Base-by-base conservation (phyloP, 257 asterid species). In the Hygrophila difformis region DNA sequence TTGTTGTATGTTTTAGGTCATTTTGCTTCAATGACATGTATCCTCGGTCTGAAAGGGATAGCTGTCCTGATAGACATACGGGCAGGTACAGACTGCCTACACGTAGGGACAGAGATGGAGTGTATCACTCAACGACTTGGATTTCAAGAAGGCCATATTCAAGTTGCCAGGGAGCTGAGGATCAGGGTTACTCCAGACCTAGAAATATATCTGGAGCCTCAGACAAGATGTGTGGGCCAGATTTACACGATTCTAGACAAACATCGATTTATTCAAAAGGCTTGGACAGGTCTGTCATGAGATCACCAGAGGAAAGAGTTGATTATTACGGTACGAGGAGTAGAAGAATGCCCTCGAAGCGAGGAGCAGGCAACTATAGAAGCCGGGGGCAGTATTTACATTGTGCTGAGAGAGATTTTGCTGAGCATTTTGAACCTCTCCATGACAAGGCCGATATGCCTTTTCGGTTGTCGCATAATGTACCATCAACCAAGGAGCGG, bases 271-370 rank as follows among this genome's bases (percentile, higher is more conserved):
- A 62, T 68, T 51, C 82, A 18, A 70, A 71, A 50, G 77, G 69
- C 51, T 41, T 40, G 55, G 59, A 74, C 20, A 67, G 78, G 58
- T 76, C 76, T n/a, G 12, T 55, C 20, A 51, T 49, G 50, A 78
- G 88, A 60, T 73, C 81, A 28, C 73, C 76, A 0, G 49, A 33
- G 20, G 83, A 71, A 49, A 53, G 77, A 61, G 94, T 67, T 44
- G 82, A 63, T 44, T 55, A 53, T 55, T 61, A 60, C 48, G 68
- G 56, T 11, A 55, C 55, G 17, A 65, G 53, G 33, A 75, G n/a
- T n/a, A n/a, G 84, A 60, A 72, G 83, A 61, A 35, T 64, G 17
- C 69, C 62, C 0, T 62, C 42, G 12, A 53, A 62, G 11, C 65
- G 59, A 47, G 78, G 70, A 31, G 58, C 37, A 8, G 38, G 64